Conservation (phyloP, 305 asterid genomes). For the Caryopteris hybrid region DNA sequence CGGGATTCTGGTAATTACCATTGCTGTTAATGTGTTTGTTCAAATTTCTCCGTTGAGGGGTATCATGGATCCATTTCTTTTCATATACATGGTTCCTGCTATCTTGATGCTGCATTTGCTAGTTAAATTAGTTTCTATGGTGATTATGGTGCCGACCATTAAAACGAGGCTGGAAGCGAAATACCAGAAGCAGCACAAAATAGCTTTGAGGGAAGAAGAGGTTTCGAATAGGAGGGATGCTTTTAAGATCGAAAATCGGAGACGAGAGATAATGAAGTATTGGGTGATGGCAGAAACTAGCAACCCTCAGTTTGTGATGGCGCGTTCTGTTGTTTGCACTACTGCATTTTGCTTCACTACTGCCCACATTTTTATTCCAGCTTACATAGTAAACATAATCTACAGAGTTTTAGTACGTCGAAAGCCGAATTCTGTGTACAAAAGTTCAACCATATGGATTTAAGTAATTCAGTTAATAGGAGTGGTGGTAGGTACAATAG, state of each 20-base stretch:
- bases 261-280: not conserved
- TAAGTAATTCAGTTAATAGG: slow-evolving; percentile 5
- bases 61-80: not conserved
- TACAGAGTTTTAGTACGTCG: no score
- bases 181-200: slow-evolving; percentile 11
- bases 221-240: not conserved
- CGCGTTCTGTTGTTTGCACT: slow-evolving; percentile 3
- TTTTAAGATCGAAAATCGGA: not conserved
- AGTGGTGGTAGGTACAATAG: not conserved
- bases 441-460: not conserved
- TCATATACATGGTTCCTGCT: not conserved
- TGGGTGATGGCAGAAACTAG: no score
- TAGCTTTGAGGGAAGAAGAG: not conserved
- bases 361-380: not conserved
- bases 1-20: no score
- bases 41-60: not conserved
- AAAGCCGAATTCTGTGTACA: not conserved
- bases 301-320: slow-evolving; percentile 24
- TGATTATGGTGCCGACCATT: not conserved
- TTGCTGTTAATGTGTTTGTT: not conserved
- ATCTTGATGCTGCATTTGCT: not conserved
- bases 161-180: slow-evolving; percentile 10
- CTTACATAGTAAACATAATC: no score
- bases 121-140: not conserved
- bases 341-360: not conserved